Conservation (phyloP, 2,329 filamentous ascomycete species). For the Claviceps citrina region DNA sequence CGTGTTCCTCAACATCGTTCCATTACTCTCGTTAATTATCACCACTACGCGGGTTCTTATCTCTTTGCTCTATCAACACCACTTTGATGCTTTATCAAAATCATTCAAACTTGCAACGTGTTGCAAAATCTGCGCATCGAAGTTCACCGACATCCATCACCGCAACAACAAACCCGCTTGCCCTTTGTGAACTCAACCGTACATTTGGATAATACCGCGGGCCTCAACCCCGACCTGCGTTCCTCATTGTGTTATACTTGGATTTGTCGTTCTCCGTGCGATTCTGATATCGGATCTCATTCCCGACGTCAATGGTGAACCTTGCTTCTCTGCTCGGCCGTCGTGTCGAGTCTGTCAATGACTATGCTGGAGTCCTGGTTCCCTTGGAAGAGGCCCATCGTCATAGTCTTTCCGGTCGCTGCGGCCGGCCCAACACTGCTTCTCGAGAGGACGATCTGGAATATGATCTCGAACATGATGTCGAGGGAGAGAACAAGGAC, state of each 20-base stretch:
- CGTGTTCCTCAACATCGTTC: neutral
- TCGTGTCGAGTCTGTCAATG: conserved; percentile 29
- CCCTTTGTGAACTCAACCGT: neutral
- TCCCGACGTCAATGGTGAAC: conserved; percentile 12
- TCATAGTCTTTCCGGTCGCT: conserved; percentile 37
- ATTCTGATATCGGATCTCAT: neutral
- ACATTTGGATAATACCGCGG: neutral
- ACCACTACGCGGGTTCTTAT: neutral
- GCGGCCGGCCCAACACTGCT: conserved; percentile 29
- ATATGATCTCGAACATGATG: conserved; percentile 19
- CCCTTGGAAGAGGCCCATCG: conserved; percentile 40
- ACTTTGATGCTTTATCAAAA: neutral
- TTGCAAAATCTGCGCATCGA: neutral
- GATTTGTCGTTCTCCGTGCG: neutral
- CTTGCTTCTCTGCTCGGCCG: conserved; percentile 18
- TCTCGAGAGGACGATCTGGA: conserved; percentile 20
- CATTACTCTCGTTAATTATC: neutral
- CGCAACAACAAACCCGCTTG: neutral
- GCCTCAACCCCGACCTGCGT: too few species aligned
- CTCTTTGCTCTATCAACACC: neutral
- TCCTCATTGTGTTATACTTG: neutral
- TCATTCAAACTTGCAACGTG: neutral
- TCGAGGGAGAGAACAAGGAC: conserved; percentile 19
- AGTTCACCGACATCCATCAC: neutral
- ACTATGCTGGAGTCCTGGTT: conserved; percentile 36